Conservation (phyloP, 306 rosid genomes). For the Acacia melanoxylon region DNA sequence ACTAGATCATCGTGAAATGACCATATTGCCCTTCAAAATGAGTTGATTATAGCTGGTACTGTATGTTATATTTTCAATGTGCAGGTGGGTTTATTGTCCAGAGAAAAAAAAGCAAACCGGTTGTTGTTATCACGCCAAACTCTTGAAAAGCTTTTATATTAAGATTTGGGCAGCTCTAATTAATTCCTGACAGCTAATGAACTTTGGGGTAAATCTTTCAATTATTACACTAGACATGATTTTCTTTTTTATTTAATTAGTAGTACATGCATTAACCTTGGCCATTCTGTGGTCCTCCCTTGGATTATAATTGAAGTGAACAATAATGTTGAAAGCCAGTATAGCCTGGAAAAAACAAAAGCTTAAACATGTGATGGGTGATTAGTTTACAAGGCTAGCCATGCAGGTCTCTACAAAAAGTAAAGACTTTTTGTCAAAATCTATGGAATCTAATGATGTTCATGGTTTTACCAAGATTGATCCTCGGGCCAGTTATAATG, state of each 20-base stretch:
- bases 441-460: conserved; percentile 12
- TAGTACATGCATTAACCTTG: conserved; percentile 43
- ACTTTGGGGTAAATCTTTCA: conserved; percentile 64
- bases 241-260: conserved; percentile 37
- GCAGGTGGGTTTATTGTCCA: conserved; percentile 47
- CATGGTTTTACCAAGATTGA: conserved; percentile 7
- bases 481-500: background rate
- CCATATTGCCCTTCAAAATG: conserved; percentile 48
- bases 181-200: conserved; percentile 82
- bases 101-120: conserved; percentile 30
- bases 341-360: conserved; percentile 29
- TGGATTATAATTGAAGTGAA: conserved; percentile 54
- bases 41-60: conserved; percentile 41
- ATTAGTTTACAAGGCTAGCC: conserved; percentile 29
- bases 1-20: conserved; percentile 32
- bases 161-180: conserved; percentile 73
- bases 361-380: conserved; percentile 52
- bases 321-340: conserved; percentile 59
- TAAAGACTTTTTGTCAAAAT: conserved; percentile 11
- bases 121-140: conserved; percentile 54
- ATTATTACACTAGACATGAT: conserved; percentile 46
- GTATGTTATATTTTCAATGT: conserved; percentile 32
- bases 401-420: conserved; percentile 29
- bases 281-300: conserved; percentile 56
- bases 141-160: conserved; percentile 60